These are phyloP conservation scores for Diaporthe sp. DNA, from an alignment of 2,329 filamentous ascomycete genomes.

Conservation along the genomic window DNA sequence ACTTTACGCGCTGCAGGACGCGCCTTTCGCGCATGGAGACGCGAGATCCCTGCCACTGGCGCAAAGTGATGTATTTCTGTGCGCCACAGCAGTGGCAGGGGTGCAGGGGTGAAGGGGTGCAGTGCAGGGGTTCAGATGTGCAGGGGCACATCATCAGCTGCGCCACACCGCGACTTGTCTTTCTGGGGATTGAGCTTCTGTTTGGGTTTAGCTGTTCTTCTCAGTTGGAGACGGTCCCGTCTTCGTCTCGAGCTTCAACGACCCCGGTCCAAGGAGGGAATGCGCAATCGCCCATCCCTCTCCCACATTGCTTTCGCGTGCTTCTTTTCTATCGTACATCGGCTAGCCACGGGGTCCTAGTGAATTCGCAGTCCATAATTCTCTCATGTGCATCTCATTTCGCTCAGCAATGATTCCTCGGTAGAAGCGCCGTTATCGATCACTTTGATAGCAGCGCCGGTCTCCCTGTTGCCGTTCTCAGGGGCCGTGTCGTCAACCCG, in stretches of 20 bases:
- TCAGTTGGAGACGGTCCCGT: conserved; percentile 19
- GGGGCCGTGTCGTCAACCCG: conserved; percentile 22
- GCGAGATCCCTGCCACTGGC: conserved; percentile 12
- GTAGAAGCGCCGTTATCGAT: conserved; percentile 46
- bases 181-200: conserved; percentile 24
- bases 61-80: not conserved
- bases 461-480: conserved; percentile 23
- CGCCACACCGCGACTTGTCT: conserved; percentile 22
- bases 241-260: conserved; percentile 17
- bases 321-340: conserved; percentile 11
- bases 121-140: not conserved
- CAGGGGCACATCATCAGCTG: conserved; percentile 8
- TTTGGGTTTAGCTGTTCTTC: conserved; percentile 34
- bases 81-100: conserved; percentile 17
- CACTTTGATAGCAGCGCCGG: conserved; percentile 29
- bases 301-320: conserved; percentile 13
- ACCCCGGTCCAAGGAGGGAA: conserved; percentile 12
- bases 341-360: not conserved
- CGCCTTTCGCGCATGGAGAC: conserved; percentile 22
- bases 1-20: conserved; percentile 24
- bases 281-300: conserved; percentile 1
- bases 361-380: not conserved
- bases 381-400: conserved; percentile 22
- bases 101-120: not conserved
- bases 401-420: conserved; percentile 61